Evolutionary conservation across 192 early-diverging fungal species (phyloP), one percentile per base, ranked within the genome.

Genomic region (Radiomyces spectabilis): DNA sequence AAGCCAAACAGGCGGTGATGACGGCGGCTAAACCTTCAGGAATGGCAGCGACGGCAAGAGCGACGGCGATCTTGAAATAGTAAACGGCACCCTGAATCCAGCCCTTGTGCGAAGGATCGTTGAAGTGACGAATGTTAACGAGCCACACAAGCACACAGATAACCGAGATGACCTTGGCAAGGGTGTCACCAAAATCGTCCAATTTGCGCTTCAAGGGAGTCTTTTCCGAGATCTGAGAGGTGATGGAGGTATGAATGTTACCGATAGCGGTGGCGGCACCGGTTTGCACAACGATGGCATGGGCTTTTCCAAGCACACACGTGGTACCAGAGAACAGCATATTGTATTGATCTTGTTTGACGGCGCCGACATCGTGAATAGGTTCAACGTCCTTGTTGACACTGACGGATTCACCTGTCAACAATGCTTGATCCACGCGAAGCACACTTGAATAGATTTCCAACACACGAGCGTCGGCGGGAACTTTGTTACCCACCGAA

Each of bases 11-110:
- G 29, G 94, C 94, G 16, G 97, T 99, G 57, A 98, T 98, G 54
- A 99, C 91, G 32, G 92, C 97, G n/a, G 92, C 89, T 29, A 99
- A 76, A 50, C 97, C 97, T 78, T 99, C 97, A 56, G 97, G 97
- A 66, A 99, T 99, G 37, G 94, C 95, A 46, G 97, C 95, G 21
- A 99, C 95, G 30, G 95, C 97, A 47, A 99, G 77, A 1, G 97
- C 95, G 44, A 99, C 94, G 22, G 95, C 97, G 40, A 97, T 98
- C 75, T 97, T 98, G 73, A 99, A 99, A 77, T 97, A 97, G 74
- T 98, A 97, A 48, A 99, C 75, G 42, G 93, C 93, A 50, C 97
- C 95, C 59, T 87, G 85, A 53, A 98, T 53, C 95, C 93, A 98
- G 30, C 90, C 92, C 57, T 87, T 80, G 71, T 89, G 87, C 34